Percentiles rank a stretch among this genome's conserved stretches.
phyloP scores from a whole-genome alignment of 2,329 filamentous ascomycete genomes.

The Penicillium concentricum region DNA sequence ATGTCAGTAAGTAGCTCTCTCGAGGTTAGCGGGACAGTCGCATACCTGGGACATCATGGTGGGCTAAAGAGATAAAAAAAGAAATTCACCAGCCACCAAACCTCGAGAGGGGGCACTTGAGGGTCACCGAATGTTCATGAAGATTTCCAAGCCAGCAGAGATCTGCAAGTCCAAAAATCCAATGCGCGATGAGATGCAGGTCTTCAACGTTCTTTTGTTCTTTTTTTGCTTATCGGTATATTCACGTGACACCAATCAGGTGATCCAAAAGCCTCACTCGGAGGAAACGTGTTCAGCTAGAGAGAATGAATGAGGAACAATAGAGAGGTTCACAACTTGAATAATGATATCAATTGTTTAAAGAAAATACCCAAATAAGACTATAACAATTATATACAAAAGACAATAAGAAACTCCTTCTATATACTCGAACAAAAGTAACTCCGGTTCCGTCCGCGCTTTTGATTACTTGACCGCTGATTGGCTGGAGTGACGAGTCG shows the following conservation, averaged over 20 bases:
- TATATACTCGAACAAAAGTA: conserved; percentile 17
- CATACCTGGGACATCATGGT: conserved; percentile 57
- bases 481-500: conserved; percentile 24
- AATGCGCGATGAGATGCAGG: conserved; percentile 3
- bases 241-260: conserved; percentile 23
- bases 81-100: conserved; percentile 66
- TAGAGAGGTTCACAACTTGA: neutral
- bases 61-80: conserved; percentile 65
- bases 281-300: neutral
- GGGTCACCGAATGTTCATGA: conserved; percentile 62
- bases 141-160: conserved; percentile 2
- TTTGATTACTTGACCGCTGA: conserved; percentile 8
- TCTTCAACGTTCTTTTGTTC: conserved; percentile 13
- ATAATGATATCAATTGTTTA: neutral
- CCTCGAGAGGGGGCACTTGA: conserved; percentile 68
- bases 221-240: conserved; percentile 28
- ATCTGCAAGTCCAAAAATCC: conserved; percentile 4
- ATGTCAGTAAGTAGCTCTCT: conserved; percentile 22
- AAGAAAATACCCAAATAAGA: neutral
- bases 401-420: neutral
- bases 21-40: conserved; percentile 20
- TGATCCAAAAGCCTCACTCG: conserved; percentile 8
- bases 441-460: conserved; percentile 39
- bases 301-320: neutral
- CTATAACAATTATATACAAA: neutral